Base-by-base conservation (phyloP, 345 rosid species). In the Hirschfeldia incana region DNA sequence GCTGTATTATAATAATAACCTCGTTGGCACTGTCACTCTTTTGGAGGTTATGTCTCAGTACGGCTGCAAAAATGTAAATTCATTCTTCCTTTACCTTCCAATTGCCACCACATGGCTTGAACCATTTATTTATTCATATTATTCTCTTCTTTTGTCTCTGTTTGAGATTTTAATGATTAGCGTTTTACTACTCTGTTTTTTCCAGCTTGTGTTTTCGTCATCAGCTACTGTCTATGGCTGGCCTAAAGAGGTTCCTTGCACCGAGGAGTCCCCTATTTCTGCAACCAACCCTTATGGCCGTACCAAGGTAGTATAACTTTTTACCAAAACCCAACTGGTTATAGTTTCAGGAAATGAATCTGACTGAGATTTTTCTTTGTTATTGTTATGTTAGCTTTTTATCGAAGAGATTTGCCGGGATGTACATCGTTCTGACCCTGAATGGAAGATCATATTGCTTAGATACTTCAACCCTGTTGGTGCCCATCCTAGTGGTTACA, bases 381-480 rank as follows among this genome's bases (percentile, higher is more conserved):
- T 67, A 46, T 42, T 82, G 57, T 2, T 66, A 4, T 87, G 76
- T 90, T 83, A 78, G 99, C 97, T 91, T 78, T 85, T 83, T 81
- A 94, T 94, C 17, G 98, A 94, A 80, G 97, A 93, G 34, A 91
- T 94, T 6, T 94, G 99, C 55, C 88, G 89, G 61, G 98, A 95
- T 83, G 70, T 90, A 72, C 83, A 79, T 62, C 53, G 59, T 34
- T 85, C 98, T 37, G 97, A 93, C 81, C 68, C 92, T 67, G 92
- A 86, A 57, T 95, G 98, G 99, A 95, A 89, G 83, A 89, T 95
- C 73, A 89, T 95, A 75, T 84, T 93, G 85, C 90, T 95, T 27
- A 89, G 99, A 82, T 95, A 93, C 78, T 93, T 95, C 77, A 95
- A 95, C 87, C 99, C 99, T 32, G 97, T 93, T 63, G 97, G 99